Percentiles rank a stretch among this genome's conserved stretches.
Conservation (phyloP, 2,329 filamentous ascomycete species). For the Pestalotiopsis sp. region DNA sequence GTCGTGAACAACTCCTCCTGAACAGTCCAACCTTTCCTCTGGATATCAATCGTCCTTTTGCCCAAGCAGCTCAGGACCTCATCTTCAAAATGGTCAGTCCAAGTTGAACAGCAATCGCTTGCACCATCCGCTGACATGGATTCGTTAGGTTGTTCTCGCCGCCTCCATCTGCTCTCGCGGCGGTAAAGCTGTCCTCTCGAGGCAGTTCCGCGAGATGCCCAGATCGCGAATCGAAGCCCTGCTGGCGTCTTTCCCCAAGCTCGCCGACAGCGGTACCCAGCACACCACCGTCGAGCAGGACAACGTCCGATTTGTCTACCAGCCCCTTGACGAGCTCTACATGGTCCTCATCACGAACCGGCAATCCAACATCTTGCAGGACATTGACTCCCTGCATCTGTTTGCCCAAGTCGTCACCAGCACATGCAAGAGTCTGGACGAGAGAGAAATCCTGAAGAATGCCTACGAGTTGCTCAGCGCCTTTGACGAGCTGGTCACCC, state of each 20-base stretch:
- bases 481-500: slow-evolving; percentile 94
- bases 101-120: too few species aligned
- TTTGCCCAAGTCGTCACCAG: slow-evolving; percentile 97
- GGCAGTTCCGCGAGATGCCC: slow-evolving; percentile 97
- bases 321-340: slow-evolving; percentile 98
- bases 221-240: slow-evolving; percentile 95
- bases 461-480: slow-evolving; percentile 95
- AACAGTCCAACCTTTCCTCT: not conserved
- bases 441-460: slow-evolving; percentile 92
- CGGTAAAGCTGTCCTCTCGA: slow-evolving; percentile 96
- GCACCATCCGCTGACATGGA: not conserved
- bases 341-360: slow-evolving; percentile 99
- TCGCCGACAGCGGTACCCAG: slow-evolving; percentile 92
- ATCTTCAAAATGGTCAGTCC: not conserved
- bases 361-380: slow-evolving; percentile 98
- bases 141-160: slow-evolving; percentile 85
- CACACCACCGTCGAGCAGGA: slow-evolving; percentile 99
- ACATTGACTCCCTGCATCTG: slow-evolving; percentile 96
- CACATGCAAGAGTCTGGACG: slow-evolving; percentile 94
- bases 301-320: slow-evolving; percentile 99
- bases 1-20: slow-evolving; percentile 5
- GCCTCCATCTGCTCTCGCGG: slow-evolving; percentile 98
- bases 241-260: slow-evolving; percentile 95
- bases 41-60: not conserved
- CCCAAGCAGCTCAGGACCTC: not conserved